A percentile compares a stretch with the other conserved stretches of the same genome.
Conservation (phyloP, 768 basidiomycete genomes). For the Heimioporus sp. region DNA sequence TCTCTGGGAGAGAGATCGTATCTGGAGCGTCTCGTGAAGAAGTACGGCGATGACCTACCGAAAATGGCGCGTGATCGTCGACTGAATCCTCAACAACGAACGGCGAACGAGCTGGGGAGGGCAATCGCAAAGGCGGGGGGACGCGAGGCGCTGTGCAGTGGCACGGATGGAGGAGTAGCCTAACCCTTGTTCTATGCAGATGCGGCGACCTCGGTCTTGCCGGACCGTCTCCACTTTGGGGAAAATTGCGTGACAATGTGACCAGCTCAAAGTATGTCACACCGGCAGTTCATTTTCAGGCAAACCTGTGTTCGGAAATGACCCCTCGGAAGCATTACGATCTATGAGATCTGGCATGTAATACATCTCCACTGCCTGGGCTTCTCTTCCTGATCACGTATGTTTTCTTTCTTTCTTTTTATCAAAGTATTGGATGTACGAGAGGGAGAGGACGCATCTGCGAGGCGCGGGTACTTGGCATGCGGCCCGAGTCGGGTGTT, state of each 20-base stretch:
- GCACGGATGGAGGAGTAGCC: conserved; percentile 1
- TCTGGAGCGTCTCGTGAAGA: conserved; percentile 61
- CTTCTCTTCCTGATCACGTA: conserved; percentile 9
- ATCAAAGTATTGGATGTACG: too few species aligned
- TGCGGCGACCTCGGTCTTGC: conserved; percentile 9
- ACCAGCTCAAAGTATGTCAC: conserved; percentile 22
- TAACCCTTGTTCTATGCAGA: conserved; percentile 1
- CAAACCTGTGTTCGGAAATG: conserved; percentile 33
- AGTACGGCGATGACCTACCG: conserved; percentile 69
- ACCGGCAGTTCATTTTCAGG: conserved; percentile 19
- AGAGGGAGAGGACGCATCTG: too few species aligned
- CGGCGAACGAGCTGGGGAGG: conserved; percentile 70
- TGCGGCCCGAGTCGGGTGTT: too few species aligned
- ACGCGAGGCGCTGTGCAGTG: conserved; percentile 28
- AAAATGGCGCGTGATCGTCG: conserved; percentile 79
- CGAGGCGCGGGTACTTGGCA: too few species aligned
- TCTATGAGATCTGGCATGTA: conserved; percentile 10
- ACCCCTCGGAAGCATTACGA: conserved; percentile 8
- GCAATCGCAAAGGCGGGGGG: conserved; percentile 58
- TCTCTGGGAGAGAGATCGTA: conserved; percentile 70
- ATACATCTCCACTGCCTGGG: background rate
- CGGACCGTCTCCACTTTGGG: conserved; percentile 14
- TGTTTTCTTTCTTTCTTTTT: background rate
- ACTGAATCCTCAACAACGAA: conserved; percentile 82
- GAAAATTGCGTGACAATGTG: conserved; percentile 27